A percentile compares a stretch with the other conserved stretches of the same genome.
These are phyloP conservation scores for Thyridium curvatum DNA, from an alignment of 2,329 filamentous ascomycete species.

Conservation along the genomic window DNA sequence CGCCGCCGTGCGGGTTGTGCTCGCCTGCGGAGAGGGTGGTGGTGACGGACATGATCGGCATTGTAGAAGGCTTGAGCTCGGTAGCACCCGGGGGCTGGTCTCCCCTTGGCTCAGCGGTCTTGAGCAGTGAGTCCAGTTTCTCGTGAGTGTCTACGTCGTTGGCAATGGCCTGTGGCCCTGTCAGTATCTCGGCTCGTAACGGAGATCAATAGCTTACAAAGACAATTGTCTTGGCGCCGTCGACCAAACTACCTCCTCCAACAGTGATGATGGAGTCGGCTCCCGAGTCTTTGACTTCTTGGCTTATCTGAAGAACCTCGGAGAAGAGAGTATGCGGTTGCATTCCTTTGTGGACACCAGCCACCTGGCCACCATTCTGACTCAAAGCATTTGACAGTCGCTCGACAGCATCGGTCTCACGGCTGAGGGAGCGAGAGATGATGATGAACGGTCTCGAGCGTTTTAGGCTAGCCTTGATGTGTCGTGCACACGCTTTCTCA, in stretches of 20 bases:
- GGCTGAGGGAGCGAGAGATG: slow-evolving; percentile 10
- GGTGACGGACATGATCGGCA: slow-evolving; percentile 11
- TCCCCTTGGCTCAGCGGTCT: neutral
- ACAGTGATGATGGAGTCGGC: slow-evolving; percentile 11
- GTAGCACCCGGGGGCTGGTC: neutral
- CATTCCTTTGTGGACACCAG: slow-evolving; percentile 9
- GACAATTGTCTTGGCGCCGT: slow-evolving; percentile 11
- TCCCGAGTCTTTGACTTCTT: slow-evolving; percentile 3
- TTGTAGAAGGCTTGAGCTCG: slow-evolving; percentile 3
- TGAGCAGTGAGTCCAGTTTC: slow-evolving; percentile 7
- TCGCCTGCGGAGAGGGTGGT: slow-evolving; percentile 16
- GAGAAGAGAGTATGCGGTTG: slow-evolving; percentile 11
- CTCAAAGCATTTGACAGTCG: slow-evolving; percentile 6
- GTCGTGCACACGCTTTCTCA: slow-evolving; percentile 9
- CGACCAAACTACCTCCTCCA: slow-evolving; percentile 12
- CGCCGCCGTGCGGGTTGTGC: slow-evolving; percentile 11
- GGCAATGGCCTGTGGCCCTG: slow-evolving; percentile 5
- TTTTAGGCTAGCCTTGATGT: slow-evolving; percentile 7
- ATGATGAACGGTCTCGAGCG: slow-evolving; percentile 10
- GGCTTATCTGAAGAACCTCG: slow-evolving; percentile 9
- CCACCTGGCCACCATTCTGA: slow-evolving; percentile 3
- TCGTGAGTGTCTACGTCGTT: slow-evolving; percentile 9
- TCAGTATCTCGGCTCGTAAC: neutral
- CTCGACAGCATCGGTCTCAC: slow-evolving; percentile 9
- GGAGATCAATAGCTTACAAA: slow-evolving; percentile 4